These are phyloP conservation scores for Teratosphaeria zuluensis DNA, from an alignment of 2,329 filamentous ascomycete species.

Conservation along the genomic window DNA sequence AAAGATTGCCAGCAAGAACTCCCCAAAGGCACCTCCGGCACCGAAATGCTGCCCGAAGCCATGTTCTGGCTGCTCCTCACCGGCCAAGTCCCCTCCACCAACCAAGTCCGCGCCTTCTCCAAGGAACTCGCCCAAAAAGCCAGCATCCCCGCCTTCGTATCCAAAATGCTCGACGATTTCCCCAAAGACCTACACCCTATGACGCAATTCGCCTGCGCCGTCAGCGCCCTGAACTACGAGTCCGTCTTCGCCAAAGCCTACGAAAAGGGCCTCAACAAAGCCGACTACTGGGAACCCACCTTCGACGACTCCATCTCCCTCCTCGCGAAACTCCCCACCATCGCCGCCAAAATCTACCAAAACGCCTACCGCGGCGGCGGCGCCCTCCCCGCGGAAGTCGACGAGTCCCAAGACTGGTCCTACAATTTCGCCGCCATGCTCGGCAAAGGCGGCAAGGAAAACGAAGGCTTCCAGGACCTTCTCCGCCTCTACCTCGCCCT, in stretches of 20 bases:
- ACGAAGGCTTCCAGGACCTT: constrained; percentile 92
- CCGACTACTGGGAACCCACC: constrained; percentile 97
- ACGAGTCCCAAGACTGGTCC: constrained; percentile 85
- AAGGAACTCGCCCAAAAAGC: constrained; percentile 81
- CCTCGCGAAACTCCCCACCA: constrained; percentile 89
- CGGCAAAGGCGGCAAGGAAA: constrained; percentile 76
- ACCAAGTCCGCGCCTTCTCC: constrained; percentile 73
- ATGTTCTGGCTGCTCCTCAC: constrained; percentile 99
- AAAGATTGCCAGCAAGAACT: constrained; percentile 93
- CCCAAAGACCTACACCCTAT: constrained; percentile 89
- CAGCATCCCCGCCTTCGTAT: constrained; percentile 70
- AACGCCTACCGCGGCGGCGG: constrained; percentile 70
- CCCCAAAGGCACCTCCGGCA: constrained; percentile 83
- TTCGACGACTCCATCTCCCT: constrained; percentile 93
- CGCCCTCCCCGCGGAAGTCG: constrained; percentile 64
- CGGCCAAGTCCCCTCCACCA: constrained; percentile 74
- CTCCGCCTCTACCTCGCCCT: constrained; percentile 89
- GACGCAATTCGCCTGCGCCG: constrained; percentile 94
- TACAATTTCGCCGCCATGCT: constrained; percentile 98
- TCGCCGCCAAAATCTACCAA: constrained; percentile 96
- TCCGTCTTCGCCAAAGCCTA: constrained; percentile 91
- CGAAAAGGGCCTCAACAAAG: constrained; percentile 82
- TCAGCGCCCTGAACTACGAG: constrained; percentile 90
- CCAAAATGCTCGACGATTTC: constrained; percentile 81
- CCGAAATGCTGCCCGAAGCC: constrained; percentile 95